Evolutionary conservation across 1,139 yeast genomes (phyloP).

Genomic region (Yamadazyma triangularis): DNA sequence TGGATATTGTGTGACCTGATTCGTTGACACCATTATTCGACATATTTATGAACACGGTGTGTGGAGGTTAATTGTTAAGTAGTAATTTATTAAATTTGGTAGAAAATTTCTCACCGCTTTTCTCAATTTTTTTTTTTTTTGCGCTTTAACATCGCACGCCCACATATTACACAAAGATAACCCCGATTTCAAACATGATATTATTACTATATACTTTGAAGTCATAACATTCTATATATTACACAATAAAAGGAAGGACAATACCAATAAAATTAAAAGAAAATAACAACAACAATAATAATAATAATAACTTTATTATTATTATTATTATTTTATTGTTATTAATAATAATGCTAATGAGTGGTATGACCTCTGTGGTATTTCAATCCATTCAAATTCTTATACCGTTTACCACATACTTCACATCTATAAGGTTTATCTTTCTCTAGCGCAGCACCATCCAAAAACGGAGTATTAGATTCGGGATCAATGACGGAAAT

Average conservation of each 20-base stretch:
- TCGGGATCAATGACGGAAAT: slow-evolving; percentile 91
- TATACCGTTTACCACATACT: slow-evolving; percentile 95
- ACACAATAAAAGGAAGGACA: neutral
- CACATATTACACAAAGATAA: no score
- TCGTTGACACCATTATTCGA: neutral
- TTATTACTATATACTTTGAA: neutral
- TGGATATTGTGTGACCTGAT: slow-evolving; percentile 28
- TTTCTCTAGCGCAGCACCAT: slow-evolving; percentile 90
- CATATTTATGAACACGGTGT: no score
- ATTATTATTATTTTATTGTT: no score
- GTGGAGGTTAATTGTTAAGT: no score
- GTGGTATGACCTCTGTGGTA: slow-evolving; percentile 98
- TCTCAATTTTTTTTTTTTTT: no score
- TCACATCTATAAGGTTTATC: slow-evolving; percentile 98
- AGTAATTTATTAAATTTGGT: neutral
- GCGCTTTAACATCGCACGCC: no score
- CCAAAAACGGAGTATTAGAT: slow-evolving; percentile 85
- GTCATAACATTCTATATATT: neutral
- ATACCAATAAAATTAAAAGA: no score
- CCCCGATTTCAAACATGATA: no score
- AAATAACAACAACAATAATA: no score
- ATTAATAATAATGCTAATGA: slow-evolving; percentile 64
- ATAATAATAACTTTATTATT: no score
- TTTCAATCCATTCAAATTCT: slow-evolving; percentile 91
- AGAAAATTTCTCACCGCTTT: neutral